Base-by-base conservation (phyloP, 352 stramenopile genomes). In the Phytophthora foliorum region DNA sequence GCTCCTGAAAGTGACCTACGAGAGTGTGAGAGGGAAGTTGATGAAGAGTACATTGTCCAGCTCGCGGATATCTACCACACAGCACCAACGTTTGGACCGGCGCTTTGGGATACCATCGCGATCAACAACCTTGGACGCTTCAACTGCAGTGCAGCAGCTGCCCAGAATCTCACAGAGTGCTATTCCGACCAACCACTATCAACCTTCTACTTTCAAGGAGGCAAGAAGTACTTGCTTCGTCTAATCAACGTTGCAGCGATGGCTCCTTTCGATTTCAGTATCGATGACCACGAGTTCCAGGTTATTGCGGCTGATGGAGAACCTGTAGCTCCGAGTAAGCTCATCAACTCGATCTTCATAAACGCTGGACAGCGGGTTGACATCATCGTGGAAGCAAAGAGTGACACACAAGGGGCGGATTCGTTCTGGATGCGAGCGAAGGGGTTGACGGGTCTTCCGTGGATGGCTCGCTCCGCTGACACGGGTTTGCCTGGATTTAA, bases 51-150 rank as follows among this genome's bases (percentile, higher is more conserved):
- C 32, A 75, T 34, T 9, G 32, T 79, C 7, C 56, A 77, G 54
- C 49, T 79, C 6, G 53, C 16, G 0, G 70, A 81, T 34, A 68
- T 69, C 19, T 79, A 79, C n/a, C 74, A 81, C 52, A 48, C 53
- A 0, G 10, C 24, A 5, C 57, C 61, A 4, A 50, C 49, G 8
- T 22, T 41, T 11, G 65, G 51, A 1, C 67, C 59, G 9, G 44
- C 48, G 13, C 36, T 79, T 3, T 76, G 66, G 64, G 67, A 82
- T 52, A 60, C 57, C 13, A 69, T 76, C 21, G 50, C 41, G 4
- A 78, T 82, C 44, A 79, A 79, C 50, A 68, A 73, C 31, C 71
- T 19, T n/a, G 70, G 74, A 19, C 74, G 74, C 24, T 80, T 72
- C 49, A 52, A 79, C 41, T 82, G 74, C 67, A 63, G 57, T 2